These are phyloP conservation scores for Fusarium redolens DNA, from an alignment of 2,329 filamentous ascomycete genomes.

Conservation along the genomic window DNA sequence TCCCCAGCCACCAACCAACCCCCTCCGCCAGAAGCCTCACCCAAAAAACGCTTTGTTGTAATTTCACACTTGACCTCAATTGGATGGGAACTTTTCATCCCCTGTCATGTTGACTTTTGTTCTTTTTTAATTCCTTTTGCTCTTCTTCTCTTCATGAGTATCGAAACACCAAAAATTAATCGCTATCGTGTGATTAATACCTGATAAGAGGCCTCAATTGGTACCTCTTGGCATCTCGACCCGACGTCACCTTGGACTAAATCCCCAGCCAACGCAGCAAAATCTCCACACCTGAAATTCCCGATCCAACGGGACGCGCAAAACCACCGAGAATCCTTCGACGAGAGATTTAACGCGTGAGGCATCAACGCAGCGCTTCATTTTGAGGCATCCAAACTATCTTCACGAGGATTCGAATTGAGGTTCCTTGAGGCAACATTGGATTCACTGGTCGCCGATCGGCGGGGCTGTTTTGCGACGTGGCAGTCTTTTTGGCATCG, in stretches of 20 bases:
- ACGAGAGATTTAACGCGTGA: constrained; percentile 17
- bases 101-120: constrained; percentile 10
- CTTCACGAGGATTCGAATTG: background rate
- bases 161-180: background rate
- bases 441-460: constrained; percentile 34
- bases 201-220: constrained; percentile 12
- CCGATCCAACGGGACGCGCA: constrained; percentile 16
- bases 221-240: constrained; percentile 15
- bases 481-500: constrained; percentile 30
- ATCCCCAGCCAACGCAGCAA: constrained; percentile 22
- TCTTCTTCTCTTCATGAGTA: background rate
- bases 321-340: background rate
- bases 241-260: constrained; percentile 10
- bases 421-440: constrained; percentile 21
- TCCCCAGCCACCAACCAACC: constrained; percentile 40
- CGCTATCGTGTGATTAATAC: background rate
- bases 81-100: constrained; percentile 11
- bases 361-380: constrained; percentile 25
- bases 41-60: constrained; percentile 15
- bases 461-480: constrained; percentile 38
- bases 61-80: constrained; percentile 19
- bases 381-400: constrained; percentile 10
- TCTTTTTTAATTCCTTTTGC: constrained; percentile 5
- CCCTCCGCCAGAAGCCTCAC: constrained; percentile 30
- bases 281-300: constrained; percentile 25